Evolutionary conservation across 352 stramenopile genomes (phyloP).

Genomic region (Blastocystis sp.): DNA sequence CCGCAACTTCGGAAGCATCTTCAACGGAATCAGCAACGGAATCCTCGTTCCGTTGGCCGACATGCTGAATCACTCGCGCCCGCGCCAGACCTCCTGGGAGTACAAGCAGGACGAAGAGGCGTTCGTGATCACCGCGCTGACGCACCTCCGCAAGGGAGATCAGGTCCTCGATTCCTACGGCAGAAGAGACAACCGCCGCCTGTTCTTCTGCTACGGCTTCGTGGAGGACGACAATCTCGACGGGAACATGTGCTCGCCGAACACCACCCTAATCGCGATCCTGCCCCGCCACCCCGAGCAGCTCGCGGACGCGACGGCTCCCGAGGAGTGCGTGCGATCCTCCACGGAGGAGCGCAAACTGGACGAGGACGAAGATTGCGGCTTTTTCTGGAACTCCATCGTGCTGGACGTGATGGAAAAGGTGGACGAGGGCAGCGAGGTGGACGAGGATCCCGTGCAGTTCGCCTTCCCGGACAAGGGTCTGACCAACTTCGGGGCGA

Average conservation of each 20-base stretch:
- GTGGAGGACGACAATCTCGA: slow-evolving; percentile 68
- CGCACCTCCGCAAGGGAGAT: slow-evolving; percentile 19
- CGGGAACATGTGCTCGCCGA: slow-evolving; percentile 31
- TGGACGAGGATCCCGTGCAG: not conserved
- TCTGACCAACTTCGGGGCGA: not conserved
- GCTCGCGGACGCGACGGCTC: not conserved
- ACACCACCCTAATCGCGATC: slow-evolving; percentile 6
- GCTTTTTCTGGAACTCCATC: slow-evolving; percentile 31
- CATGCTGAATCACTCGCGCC: slow-evolving; percentile 71
- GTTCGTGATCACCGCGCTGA: slow-evolving; percentile 85
- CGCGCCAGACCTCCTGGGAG: slow-evolving; percentile 77
- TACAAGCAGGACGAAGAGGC: slow-evolving; percentile 81
- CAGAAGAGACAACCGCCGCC: slow-evolving; percentile 63
- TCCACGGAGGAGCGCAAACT: not conserved
- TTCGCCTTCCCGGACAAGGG: not conserved
- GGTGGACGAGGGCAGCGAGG: not conserved
- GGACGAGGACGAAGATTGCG: slow-evolving; percentile 40
- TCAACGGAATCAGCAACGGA: slow-evolving; percentile 34
- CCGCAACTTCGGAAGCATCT: slow-evolving; percentile 68
- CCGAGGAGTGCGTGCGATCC: not conserved
- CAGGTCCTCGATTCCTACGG: slow-evolving; percentile 71
- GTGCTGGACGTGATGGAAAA: slow-evolving; percentile 38
- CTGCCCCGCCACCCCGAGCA: not conserved
- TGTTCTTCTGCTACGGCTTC: slow-evolving; percentile 71
- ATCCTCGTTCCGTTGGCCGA: slow-evolving; percentile 69